Conservation (phyloP, 148 eudicot species). For the Rhododendron molle region DNA sequence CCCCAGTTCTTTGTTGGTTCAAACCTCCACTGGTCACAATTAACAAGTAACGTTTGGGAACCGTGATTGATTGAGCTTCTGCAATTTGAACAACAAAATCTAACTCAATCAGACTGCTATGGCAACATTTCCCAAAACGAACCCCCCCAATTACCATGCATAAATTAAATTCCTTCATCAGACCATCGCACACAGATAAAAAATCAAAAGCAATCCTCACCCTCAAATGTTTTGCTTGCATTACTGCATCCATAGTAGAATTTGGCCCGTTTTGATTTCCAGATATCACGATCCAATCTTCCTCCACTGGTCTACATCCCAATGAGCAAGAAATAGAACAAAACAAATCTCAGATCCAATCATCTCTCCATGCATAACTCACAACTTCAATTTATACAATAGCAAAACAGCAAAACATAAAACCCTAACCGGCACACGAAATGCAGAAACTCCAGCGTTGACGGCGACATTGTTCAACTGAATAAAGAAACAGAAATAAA, state of each 20-base stretch:
- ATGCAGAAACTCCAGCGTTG: conserved; percentile 24
- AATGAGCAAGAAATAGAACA: conserved; percentile 15
- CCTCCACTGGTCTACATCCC: conserved; percentile 54
- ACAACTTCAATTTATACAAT: not conserved
- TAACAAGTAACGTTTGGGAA: conserved; percentile 55
- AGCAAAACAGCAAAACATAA: not conserved
- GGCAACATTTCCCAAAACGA: not conserved
- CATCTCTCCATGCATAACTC: conserved; percentile 1
- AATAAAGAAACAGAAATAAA: conserved; percentile 15
- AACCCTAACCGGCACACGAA: conserved; percentile 69
- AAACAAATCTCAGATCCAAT: conserved; percentile 40
- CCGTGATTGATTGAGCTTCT: conserved; percentile 67
- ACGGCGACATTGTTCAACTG: conserved; percentile 27
- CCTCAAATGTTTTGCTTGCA: conserved; percentile 62
- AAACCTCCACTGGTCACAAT: conserved; percentile 95
- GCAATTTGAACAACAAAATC: conserved; percentile 17
- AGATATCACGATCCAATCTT: conserved; percentile 50
- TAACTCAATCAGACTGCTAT: not conserved
- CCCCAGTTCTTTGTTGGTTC: conserved; percentile 99
- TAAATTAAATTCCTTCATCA: not conserved
- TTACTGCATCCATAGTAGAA: conserved; percentile 77
- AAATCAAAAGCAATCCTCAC: conserved; percentile 28
- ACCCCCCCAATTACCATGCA: not conserved
- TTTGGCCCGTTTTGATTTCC: conserved; percentile 64
- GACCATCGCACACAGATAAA: not conserved